Conservation (phyloP, 2,329 filamentous ascomycete genomes). For the Cladosporium sp. region DNA sequence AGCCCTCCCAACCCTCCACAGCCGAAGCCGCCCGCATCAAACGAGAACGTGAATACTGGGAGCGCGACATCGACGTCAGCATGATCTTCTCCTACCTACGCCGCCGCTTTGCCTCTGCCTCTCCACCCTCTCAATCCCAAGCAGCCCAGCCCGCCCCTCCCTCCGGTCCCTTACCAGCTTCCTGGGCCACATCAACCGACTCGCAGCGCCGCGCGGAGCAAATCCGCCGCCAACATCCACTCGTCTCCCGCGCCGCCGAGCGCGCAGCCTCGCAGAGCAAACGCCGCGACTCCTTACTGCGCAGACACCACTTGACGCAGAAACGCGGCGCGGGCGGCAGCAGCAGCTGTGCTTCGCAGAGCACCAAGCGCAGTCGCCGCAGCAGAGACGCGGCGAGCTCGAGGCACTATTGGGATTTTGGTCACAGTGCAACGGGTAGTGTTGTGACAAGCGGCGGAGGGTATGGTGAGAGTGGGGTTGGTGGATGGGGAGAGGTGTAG, state of each 20-base stretch:
- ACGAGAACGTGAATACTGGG: slow-evolving; percentile 75
- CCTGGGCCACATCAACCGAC: slow-evolving; percentile 47
- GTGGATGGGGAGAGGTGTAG: slow-evolving; percentile 72
- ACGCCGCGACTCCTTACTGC: slow-evolving; percentile 18
- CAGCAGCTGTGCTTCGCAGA: slow-evolving; percentile 79
- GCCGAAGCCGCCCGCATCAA: slow-evolving; percentile 23
- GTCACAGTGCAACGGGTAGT: slow-evolving; percentile 65
- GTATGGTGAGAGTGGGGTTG: slow-evolving; percentile 49
- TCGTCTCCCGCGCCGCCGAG: slow-evolving; percentile 59
- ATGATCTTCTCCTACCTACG: slow-evolving; percentile 87
- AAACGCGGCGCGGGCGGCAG: slow-evolving; percentile 36
- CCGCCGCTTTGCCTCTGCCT: slow-evolving; percentile 62
- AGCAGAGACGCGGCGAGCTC: slow-evolving; percentile 59
- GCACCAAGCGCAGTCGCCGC: slow-evolving; percentile 62
- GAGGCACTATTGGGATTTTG: slow-evolving; percentile 89
- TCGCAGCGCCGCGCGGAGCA: slow-evolving; percentile 73
- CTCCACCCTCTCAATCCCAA: slow-evolving; percentile 17
- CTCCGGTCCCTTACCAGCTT: slow-evolving; percentile 25
- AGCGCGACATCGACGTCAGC: slow-evolving; percentile 82
- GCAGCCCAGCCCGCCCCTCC: not conserved
- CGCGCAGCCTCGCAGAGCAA: slow-evolving; percentile 29
- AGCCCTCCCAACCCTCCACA: slow-evolving; percentile 35
- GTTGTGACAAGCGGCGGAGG: slow-evolving; percentile 27
- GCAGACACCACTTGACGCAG: slow-evolving; percentile 33
- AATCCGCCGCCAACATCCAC: slow-evolving; percentile 83